phyloP scores from a whole-genome alignment of 2,329 filamentous ascomycete species.

The Xylaria sp. region DNA sequence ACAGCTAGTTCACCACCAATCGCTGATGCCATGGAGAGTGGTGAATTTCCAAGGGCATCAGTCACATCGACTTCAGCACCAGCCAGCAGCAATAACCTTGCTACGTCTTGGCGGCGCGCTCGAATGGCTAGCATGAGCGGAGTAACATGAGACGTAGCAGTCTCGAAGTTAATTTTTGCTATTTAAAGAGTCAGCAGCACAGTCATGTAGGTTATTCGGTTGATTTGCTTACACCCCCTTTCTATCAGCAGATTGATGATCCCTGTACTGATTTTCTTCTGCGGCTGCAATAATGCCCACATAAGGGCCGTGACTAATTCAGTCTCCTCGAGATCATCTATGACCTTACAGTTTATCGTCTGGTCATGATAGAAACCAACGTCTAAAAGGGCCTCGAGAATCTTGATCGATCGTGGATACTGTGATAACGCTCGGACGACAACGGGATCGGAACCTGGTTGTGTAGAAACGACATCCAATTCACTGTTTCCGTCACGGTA shows the following conservation, averaged over 20 bases:
- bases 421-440: constrained; percentile 64
- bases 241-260: constrained; percentile 69
- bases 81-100: constrained; percentile 65
- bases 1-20: constrained; percentile 65
- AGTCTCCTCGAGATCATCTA: constrained; percentile 59
- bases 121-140: constrained; percentile 71
- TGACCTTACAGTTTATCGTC: constrained; percentile 56
- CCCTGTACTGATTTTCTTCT: constrained; percentile 69
- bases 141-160: constrained; percentile 63
- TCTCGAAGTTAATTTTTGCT: constrained; percentile 69
- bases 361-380: constrained; percentile 71
- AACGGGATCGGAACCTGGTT: constrained; percentile 59
- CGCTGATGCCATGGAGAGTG: constrained; percentile 68
- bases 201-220: background rate
- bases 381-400: constrained; percentile 65
- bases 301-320: constrained; percentile 68
- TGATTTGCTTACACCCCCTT: constrained; percentile 49
- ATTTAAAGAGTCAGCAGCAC: constrained; percentile 29
- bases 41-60: constrained; percentile 68
- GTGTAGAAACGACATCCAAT: constrained; percentile 62
- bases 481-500: constrained; percentile 60
- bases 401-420: constrained; percentile 64
- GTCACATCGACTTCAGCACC: constrained; percentile 69
- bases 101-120: constrained; percentile 66
- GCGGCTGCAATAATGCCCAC: constrained; percentile 71